phyloP scores from a whole-genome alignment of 2,329 filamentous ascomycete species.

The Pseudogymnoascus destructans region DNA sequence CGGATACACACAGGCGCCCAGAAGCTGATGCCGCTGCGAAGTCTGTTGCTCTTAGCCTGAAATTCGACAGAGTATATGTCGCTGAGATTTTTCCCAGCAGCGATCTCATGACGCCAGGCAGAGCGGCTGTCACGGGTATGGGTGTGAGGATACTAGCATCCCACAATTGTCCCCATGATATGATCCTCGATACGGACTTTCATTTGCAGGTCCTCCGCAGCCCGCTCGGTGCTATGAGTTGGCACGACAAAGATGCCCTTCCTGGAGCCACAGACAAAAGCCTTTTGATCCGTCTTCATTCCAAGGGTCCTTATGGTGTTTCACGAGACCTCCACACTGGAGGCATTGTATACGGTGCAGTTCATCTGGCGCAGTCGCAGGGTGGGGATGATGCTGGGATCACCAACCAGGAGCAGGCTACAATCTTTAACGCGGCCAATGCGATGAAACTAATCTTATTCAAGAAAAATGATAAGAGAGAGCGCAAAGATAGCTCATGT shows the following conservation, averaged over 20 bases:
- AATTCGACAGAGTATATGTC: not conserved
- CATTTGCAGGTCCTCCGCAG: not conserved
- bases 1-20: not conserved
- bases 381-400: not conserved
- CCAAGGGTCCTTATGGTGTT: not conserved
- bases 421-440: not conserved
- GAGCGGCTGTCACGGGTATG: not conserved
- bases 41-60: not conserved
- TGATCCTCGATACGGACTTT: not conserved
- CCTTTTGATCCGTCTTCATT: not conserved
- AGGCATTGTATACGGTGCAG: not conserved
- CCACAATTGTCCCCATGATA: not conserved
- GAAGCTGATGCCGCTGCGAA: not conserved
- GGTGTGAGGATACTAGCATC: not conserved
- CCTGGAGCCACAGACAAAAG: not conserved
- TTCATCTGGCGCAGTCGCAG: not conserved
- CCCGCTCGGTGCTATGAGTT: not conserved
- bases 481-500: not conserved
- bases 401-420: not conserved
- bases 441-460: not conserved
- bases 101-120: not conserved
- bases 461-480: not conserved
- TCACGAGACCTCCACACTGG: not conserved
- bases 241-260: not conserved
- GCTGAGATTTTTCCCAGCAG: not conserved